A percentile compares a stretch with the other conserved stretches of the same genome.
These are phyloP conservation scores for Juglanconis sp. DNA, from an alignment of 2,329 filamentous ascomycete species.

Conservation along the genomic window DNA sequence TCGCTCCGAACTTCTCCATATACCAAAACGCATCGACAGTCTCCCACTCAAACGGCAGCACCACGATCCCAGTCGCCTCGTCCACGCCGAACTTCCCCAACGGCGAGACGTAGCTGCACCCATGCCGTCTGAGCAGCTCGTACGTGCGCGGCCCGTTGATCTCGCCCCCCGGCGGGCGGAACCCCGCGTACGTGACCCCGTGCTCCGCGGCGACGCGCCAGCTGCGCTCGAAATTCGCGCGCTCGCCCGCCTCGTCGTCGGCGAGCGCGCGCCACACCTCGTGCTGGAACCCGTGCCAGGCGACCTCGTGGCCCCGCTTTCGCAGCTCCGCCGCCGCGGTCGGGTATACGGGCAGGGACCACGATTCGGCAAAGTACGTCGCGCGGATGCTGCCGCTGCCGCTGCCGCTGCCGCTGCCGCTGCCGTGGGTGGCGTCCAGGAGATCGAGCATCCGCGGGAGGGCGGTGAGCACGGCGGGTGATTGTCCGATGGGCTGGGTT, in stretches of 20 bases:
- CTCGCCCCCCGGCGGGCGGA: conserved; percentile 27
- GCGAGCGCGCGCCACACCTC: conserved; percentile 24
- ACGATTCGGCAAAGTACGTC: conserved; percentile 31
- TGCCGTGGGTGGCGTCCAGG: conserved; percentile 16
- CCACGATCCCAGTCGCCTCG: conserved; percentile 18
- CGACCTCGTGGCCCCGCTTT: conserved; percentile 26
- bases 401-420: neutral
- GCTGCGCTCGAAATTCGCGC: conserved; percentile 26
- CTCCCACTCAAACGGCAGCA: conserved; percentile 29
- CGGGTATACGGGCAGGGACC: conserved; percentile 27
- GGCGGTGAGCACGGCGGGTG: conserved; percentile 23
- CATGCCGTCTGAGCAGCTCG: conserved; percentile 20
- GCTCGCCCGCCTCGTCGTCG: conserved; percentile 17
- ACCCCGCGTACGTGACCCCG: conserved; percentile 24
- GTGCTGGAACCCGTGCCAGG: conserved; percentile 31
- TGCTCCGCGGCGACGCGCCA: conserved; percentile 17
- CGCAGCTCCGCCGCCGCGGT: conserved; percentile 19
- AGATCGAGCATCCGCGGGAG: conserved; percentile 29
- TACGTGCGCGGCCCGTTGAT: conserved; percentile 24
- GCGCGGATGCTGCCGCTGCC: conserved; percentile 15
- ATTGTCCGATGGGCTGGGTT: conserved; percentile 23
- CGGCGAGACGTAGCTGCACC: conserved; percentile 27
- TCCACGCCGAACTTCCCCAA: conserved; percentile 22
- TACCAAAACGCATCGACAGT: conserved; percentile 31
- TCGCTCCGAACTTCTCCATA: conserved; percentile 27